phyloP scores from a whole-genome alignment of 2,329 filamentous ascomycete species.

The Diaporthe vaccinii region DNA sequence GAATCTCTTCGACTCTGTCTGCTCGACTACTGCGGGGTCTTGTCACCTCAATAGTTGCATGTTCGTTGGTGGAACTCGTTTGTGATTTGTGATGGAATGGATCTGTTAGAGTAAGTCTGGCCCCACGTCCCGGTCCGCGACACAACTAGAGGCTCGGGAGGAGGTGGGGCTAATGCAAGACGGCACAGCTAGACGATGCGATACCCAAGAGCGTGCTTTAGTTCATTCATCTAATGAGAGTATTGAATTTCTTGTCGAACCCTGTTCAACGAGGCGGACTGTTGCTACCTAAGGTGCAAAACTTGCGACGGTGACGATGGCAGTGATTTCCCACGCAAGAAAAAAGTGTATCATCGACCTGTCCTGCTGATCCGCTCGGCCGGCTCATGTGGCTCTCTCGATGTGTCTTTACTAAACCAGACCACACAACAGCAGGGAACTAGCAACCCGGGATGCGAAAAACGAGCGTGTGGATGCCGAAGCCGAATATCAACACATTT shows the following conservation, averaged over 20 bases:
- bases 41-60: slow-evolving; percentile 8
- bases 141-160: not conserved
- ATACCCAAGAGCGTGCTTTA: slow-evolving; percentile 31
- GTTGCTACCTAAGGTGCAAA: slow-evolving; percentile 14
- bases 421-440: not conserved
- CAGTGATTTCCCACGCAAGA: not conserved
- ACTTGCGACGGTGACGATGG: not conserved
- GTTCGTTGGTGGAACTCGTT: not conserved
- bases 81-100: not conserved
- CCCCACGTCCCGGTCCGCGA: not conserved
- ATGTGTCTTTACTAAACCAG: not conserved
- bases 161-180: slow-evolving; percentile 36
- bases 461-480: slow-evolving; percentile 26
- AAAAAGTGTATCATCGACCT: not conserved
- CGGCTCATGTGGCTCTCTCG: slow-evolving; percentile 9
- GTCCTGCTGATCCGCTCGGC: not conserved
- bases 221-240: slow-evolving; percentile 36
- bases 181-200: slow-evolving; percentile 17
- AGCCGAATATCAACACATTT: not conserved
- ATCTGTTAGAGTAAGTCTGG: slow-evolving; percentile 33
- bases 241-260: slow-evolving; percentile 23
- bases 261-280: not conserved
- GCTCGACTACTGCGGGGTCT: not conserved
- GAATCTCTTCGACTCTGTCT: not conserved
- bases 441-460: slow-evolving; percentile 23